Percentiles rank a stretch among this genome's conserved stretches.
Conservation (phyloP, 1,284 basidiomycete genomes). For the Papiliotrema nemorosa region DNA sequence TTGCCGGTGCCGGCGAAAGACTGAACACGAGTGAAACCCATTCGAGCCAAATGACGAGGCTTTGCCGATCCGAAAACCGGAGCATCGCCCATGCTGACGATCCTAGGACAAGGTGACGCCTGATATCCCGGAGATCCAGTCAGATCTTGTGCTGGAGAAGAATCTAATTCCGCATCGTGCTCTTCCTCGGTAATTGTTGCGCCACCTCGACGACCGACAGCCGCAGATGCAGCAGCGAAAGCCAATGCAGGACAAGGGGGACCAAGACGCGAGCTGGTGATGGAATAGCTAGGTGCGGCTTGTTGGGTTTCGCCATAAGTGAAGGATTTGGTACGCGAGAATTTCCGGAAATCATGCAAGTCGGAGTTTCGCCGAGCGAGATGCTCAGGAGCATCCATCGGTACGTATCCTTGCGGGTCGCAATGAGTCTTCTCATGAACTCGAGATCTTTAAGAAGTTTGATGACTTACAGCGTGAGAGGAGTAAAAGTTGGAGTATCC, state of each 20-base stretch:
- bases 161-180: constrained; percentile 30
- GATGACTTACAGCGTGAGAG: constrained; percentile 13
- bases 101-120: constrained; percentile 34
- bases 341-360: constrained; percentile 85
- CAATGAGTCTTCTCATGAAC: constrained; percentile 57
- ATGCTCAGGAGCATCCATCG: constrained; percentile 90
- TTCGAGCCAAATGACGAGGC: constrained; percentile 26
- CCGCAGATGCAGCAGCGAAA: constrained; percentile 42
- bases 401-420: constrained; percentile 76
- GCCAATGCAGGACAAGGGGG: constrained; percentile 38
- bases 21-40: constrained; percentile 23
- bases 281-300: neutral
- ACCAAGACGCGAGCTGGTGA: constrained; percentile 11
- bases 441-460: neutral
- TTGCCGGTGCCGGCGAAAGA: constrained; percentile 29
- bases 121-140: constrained; percentile 15
- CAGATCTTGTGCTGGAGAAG: constrained; percentile 15
- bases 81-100: constrained; percentile 24
- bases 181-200: constrained; percentile 36
- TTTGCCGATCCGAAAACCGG: constrained; percentile 46
- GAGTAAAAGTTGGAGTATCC: constrained; percentile 85
- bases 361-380: constrained; percentile 74
- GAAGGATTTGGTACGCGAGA: constrained; percentile 81
- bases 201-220: constrained; percentile 28
- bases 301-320: constrained; percentile 66